phyloP scores from a whole-genome alignment of 2,329 filamentous ascomycete genomes.

The Ustilaginoidea virens region DNA sequence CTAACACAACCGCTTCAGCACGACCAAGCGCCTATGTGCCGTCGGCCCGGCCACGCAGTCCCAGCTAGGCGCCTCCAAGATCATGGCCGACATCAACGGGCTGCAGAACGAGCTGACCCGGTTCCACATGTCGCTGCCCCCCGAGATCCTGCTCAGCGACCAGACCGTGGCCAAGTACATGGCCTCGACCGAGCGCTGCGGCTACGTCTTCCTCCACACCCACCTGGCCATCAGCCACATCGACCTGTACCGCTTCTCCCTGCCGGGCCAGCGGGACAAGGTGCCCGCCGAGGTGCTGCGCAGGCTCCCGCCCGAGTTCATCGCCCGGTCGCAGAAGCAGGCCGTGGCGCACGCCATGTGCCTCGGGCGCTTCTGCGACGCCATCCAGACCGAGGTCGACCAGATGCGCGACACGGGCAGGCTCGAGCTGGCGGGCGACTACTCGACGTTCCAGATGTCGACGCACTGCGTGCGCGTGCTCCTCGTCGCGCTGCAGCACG shows the following conservation, averaged over 20 bases:
- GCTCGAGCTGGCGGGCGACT: constrained; percentile 14
- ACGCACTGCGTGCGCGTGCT: constrained; percentile 17
- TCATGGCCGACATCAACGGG: constrained; percentile 20
- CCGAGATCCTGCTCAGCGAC: constrained; percentile 18
- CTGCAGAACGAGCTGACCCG: constrained; percentile 22
- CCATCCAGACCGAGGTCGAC: constrained; percentile 15
- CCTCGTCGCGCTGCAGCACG: constrained; percentile 19
- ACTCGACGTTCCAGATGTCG: constrained; percentile 16
- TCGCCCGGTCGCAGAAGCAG: constrained; percentile 21
- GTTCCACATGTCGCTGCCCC: constrained; percentile 19
- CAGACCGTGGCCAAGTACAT: constrained; percentile 18
- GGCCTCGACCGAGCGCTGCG: constrained; percentile 14
- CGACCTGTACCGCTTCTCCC: constrained; percentile 23
- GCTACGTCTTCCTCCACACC: constrained; percentile 22
- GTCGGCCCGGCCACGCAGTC: constrained; percentile 7
- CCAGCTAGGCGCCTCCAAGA: constrained; percentile 18
- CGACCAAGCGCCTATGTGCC: constrained; percentile 12
- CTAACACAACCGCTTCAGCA: no score
- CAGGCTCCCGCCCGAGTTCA: constrained; percentile 20
- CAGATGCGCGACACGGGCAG: constrained; percentile 11
- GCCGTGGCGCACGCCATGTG: constrained; percentile 23
- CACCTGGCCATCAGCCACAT: constrained; percentile 20
- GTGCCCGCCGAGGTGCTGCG: constrained; percentile 16
- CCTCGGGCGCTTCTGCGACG: constrained; percentile 20
- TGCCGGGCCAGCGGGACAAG: constrained; percentile 19